A percentile compares a stretch with the other conserved stretches of the same genome.
Evolutionary conservation across 345 rosid species (phyloP).

Genomic region (Nephelium lappaceum): DNA sequence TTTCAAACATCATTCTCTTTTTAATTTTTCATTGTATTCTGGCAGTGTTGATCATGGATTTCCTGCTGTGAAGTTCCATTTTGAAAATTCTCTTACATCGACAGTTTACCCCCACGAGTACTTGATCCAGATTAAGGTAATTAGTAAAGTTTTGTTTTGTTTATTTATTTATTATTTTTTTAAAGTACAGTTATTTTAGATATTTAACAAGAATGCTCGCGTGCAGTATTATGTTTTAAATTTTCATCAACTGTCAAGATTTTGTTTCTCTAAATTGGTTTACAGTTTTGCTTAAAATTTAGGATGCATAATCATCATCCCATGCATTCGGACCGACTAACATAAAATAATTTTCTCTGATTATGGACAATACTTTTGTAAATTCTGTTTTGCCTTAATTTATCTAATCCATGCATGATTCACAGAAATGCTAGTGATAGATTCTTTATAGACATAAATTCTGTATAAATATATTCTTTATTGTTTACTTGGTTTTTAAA

Average conservation of each 20-base stretch:
- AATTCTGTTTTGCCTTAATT: background rate
- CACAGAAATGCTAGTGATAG: background rate
- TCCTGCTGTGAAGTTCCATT: slow-evolving; percentile 66
- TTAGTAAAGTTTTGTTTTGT: slow-evolving; percentile 27
- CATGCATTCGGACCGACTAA: no score
- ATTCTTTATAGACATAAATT: background rate
- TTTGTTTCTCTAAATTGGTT: background rate
- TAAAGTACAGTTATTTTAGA: slow-evolving; percentile 20
- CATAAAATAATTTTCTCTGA: background rate
- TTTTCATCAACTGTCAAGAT: background rate
- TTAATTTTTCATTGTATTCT: slow-evolving; percentile 14
- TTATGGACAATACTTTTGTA: background rate
- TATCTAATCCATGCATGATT: background rate
- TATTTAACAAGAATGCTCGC: slow-evolving; percentile 5
- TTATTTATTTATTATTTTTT: no score
- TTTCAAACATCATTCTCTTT: slow-evolving; percentile 2
- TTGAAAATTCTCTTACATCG: slow-evolving; percentile 61
- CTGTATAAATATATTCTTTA: background rate
- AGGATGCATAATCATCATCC: no score
- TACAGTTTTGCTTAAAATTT: background rate
- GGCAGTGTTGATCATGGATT: slow-evolving; percentile 70
- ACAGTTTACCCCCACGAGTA: slow-evolving; percentile 71
- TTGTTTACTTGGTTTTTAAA: background rate
- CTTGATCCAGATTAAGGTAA: slow-evolving; percentile 61
- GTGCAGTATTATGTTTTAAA: background rate